Conservation (phyloP, 768 basidiomycete species). For the Russula sp. region DNA sequence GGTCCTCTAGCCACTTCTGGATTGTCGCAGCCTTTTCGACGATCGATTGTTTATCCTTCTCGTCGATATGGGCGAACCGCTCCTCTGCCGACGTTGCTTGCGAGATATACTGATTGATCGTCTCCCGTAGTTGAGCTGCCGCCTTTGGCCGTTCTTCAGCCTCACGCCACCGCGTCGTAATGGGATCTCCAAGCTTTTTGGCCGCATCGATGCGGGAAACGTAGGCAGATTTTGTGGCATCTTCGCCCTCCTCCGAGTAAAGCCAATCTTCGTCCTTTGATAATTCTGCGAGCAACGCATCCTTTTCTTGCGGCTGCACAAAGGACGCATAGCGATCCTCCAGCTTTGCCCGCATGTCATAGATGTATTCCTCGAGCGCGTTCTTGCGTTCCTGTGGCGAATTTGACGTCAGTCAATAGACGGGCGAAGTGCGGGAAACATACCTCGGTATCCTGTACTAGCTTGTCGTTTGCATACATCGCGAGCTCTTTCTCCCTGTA, state of each 20-base stretch:
- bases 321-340: conserved; percentile 81
- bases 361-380: conserved; percentile 97
- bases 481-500: conserved; percentile 79
- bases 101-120: conserved; percentile 79
- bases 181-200: conserved; percentile 83
- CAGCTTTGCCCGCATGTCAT: conserved; percentile 90
- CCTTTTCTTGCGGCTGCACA: conserved; percentile 74
- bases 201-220: conserved; percentile 76
- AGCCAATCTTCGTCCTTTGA: conserved; percentile 92
- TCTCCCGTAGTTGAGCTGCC: conserved; percentile 76
- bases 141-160: conserved; percentile 73
- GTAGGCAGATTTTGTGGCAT: conserved; percentile 94
- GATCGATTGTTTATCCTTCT: conserved; percentile 79
- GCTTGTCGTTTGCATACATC: conserved; percentile 91
- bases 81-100: conserved; percentile 85
- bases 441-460: conserved; percentile 97
- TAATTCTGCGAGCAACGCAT: conserved; percentile 65
- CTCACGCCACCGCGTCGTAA: conserved; percentile 81
- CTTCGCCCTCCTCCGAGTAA: conserved; percentile 94
- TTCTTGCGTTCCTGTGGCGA: conserved; percentile 88
- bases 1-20: conserved; percentile 96
- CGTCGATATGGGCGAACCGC: conserved; percentile 84
- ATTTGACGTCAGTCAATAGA: neutral
- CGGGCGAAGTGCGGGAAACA: conserved; percentile 32
- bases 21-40: conserved; percentile 88